These are phyloP conservation scores for Xerocomellus dryophilus DNA, from an alignment of 768 basidiomycete genomes.

Conservation along the genomic window DNA sequence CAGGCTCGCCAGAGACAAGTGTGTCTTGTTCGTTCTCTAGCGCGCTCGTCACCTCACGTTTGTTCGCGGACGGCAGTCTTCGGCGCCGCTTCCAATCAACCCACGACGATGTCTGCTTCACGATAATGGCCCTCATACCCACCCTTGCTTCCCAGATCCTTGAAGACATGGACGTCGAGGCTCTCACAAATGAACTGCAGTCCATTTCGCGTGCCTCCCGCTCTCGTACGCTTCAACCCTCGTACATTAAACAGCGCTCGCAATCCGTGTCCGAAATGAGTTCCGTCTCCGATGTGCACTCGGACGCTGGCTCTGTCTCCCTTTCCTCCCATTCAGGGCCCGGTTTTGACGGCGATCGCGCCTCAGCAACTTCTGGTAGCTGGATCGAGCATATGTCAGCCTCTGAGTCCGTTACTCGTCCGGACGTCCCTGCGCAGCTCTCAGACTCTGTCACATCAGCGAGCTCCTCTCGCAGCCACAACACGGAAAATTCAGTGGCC, in stretches of 20 bases:
- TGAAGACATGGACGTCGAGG: constrained; percentile 75
- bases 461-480: constrained; percentile 34
- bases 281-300: constrained; percentile 40
- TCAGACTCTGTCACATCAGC: constrained; percentile 42
- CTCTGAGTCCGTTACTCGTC: constrained; percentile 6
- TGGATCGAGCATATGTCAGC: constrained; percentile 45
- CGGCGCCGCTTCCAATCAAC: constrained; percentile 71
- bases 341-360: constrained; percentile 37
- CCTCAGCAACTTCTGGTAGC: constrained; percentile 36
- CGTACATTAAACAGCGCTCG: constrained; percentile 19
- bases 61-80: constrained; percentile 42
- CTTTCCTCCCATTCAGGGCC: constrained; percentile 40
- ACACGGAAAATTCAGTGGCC: constrained; percentile 1
- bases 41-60: constrained; percentile 1
- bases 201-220: constrained; percentile 38
- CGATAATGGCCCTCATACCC: constrained; percentile 65
- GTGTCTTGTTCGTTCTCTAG: constrained; percentile 2
- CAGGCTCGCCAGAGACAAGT: constrained; percentile 60
- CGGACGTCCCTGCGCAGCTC: constrained; percentile 22
- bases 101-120: constrained; percentile 75
- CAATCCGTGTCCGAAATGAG: constrained; percentile 38
- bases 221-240: constrained; percentile 11
- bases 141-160: constrained; percentile 64
- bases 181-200: constrained; percentile 56
- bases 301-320: constrained; percentile 43